Percentiles rank a stretch among this genome's conserved stretches.
These are phyloP conservation scores for Lecanicillium sp. DNA, from an alignment of 2,329 filamentous ascomycete species.

Conservation along the genomic window DNA sequence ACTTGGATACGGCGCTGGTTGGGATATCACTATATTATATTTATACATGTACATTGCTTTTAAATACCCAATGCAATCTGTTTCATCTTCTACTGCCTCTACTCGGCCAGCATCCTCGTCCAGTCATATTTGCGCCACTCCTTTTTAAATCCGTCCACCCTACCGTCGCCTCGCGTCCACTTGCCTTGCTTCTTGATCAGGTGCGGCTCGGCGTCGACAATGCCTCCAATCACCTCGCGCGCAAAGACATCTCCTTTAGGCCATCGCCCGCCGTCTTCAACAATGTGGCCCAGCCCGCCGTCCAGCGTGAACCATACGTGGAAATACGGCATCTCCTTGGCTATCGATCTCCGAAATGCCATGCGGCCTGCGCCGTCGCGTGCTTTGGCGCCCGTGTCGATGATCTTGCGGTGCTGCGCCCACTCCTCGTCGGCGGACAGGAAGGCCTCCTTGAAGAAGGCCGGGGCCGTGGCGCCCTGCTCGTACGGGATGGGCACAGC, in stretches of 20 bases:
- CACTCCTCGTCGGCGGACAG: slow-evolving; percentile 84
- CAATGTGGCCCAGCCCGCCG: slow-evolving; percentile 84
- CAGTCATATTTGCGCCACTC: slow-evolving; percentile 93
- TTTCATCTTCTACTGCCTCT: slow-evolving; percentile 1
- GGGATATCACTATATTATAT: too few relatives aligned
- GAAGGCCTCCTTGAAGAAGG: slow-evolving; percentile 94
- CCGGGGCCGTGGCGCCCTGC: slow-evolving; percentile 83
- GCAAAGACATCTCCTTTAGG: slow-evolving; percentile 89
- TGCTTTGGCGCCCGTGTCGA: slow-evolving; percentile 68
- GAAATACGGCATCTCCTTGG: slow-evolving; percentile 97
- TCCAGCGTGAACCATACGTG: slow-evolving; percentile 94
- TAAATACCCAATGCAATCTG: too few relatives aligned
- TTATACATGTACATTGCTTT: too few relatives aligned
- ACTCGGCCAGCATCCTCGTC: slow-evolving; percentile 49
- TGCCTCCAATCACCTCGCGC: slow-evolving; percentile 83
- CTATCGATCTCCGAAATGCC: slow-evolving; percentile 75
- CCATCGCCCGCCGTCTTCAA: slow-evolving; percentile 81
- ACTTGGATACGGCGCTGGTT: too few relatives aligned
- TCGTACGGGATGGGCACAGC: slow-evolving; percentile 84
- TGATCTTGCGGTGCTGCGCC: slow-evolving; percentile 90
- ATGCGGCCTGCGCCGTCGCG: slow-evolving; percentile 63
- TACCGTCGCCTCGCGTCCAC: slow-evolving; percentile 64
- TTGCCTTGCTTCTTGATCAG: slow-evolving; percentile 84
- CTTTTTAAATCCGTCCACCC: slow-evolving; percentile 73
- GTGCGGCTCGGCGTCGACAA: slow-evolving; percentile 75